These are phyloP conservation scores for Neostapfia colusana DNA, from an alignment of 176 grass and related monocot species.

Conservation along the genomic window DNA sequence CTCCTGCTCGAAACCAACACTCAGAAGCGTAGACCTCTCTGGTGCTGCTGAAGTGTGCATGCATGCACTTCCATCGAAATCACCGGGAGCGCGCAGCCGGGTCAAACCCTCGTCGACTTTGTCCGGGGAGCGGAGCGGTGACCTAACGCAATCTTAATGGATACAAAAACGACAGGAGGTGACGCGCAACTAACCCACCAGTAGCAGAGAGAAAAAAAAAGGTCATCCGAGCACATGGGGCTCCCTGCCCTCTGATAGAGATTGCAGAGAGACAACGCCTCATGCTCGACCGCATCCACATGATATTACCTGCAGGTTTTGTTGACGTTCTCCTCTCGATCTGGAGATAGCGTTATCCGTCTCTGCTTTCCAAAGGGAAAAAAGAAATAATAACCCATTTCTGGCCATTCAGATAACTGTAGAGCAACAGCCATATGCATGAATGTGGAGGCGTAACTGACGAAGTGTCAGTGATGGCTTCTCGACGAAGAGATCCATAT, in stretches of 20 bases:
- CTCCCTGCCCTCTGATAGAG: neutral
- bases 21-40: neutral
- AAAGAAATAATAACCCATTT: neutral
- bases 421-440: too few species aligned
- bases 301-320: neutral
- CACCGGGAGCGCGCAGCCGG: neutral
- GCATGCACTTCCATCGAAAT: neutral
- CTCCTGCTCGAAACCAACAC: too few species aligned
- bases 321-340: neutral
- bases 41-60: neutral
- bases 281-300: neutral
- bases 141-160: slow-evolving; percentile 32
- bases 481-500: neutral
- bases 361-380: neutral
- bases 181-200: slow-evolving; percentile 1
- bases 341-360: neutral
- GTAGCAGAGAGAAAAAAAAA: neutral
- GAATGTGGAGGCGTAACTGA: neutral
- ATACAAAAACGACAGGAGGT: slow-evolving; percentile 14
- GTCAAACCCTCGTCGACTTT: slow-evolving; percentile 31
- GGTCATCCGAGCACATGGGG: slow-evolving; percentile 26
- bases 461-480: neutral
- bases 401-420: neutral
- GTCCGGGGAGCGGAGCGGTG: neutral
- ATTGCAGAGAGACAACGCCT: slow-evolving; percentile 17